Evolutionary conservation across 495 filamentous ascomycete species (phyloP).

Genomic region (Paragyromitra xinjiangensis): DNA sequence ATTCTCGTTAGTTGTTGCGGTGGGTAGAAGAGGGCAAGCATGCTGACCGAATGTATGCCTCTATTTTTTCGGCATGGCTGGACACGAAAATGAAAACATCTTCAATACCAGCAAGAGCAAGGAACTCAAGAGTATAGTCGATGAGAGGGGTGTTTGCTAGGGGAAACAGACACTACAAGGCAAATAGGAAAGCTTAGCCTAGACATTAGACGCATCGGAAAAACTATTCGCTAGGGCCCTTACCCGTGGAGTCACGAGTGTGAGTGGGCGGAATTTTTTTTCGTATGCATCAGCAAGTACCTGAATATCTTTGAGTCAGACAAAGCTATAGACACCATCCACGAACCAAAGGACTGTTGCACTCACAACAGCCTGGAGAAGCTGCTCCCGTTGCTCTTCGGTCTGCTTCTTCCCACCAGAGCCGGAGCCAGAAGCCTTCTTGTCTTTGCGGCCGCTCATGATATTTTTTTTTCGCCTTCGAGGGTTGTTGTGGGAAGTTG

Average conservation of each 20-base stretch:
- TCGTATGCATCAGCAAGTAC: conserved; percentile 93
- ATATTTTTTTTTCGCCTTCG: not conserved
- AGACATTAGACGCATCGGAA: not conserved
- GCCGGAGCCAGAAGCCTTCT: conserved; percentile 70
- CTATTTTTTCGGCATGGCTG: conserved; percentile 87
- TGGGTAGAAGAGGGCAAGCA: not conserved
- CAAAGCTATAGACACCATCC: conserved; percentile 41
- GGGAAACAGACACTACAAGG: conserved; percentile 82
- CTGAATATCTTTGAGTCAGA: conserved; percentile 49
- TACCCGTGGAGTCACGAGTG: conserved; percentile 87
- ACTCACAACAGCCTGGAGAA: conserved; percentile 87
- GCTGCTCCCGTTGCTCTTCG: conserved; percentile 77
- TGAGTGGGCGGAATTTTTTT: conserved; percentile 88
- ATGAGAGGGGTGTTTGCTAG: conserved; percentile 93
- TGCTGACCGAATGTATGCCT: conserved; percentile 73
- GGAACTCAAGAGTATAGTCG: conserved; percentile 96
- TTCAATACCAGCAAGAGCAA: conserved; percentile 89
- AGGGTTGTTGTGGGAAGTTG: conserved; percentile 12
- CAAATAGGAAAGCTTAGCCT: conserved; percentile 20
- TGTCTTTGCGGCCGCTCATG: conserved; percentile 61
- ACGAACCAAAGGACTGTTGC: conserved; percentile 1
- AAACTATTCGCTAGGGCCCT: conserved; percentile 52
- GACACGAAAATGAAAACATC: conserved; percentile 93
- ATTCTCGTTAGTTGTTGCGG: conserved; percentile 11
- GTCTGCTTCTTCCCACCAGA: conserved; percentile 72